Conservation (phyloP, 2,329 filamentous ascomycete genomes). For the Fulvia fulva region DNA sequence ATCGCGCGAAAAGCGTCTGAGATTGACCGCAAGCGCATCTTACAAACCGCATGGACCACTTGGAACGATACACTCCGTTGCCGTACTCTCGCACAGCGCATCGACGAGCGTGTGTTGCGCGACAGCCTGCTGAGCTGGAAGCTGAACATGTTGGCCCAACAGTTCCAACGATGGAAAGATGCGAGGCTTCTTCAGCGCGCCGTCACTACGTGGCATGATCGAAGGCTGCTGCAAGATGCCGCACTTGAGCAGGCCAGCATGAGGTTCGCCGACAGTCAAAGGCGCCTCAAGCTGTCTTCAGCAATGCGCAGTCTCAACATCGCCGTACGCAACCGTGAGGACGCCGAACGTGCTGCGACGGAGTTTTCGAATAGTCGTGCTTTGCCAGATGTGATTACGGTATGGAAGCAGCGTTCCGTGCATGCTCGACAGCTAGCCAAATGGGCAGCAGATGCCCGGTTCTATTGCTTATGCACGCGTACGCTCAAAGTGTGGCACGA, state of each 20-base stretch:
- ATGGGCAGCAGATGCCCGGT: slow-evolving; percentile 54
- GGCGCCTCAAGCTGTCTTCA: slow-evolving; percentile 24
- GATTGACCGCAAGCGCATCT: slow-evolving; percentile 50
- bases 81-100: slow-evolving; percentile 48
- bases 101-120: slow-evolving; percentile 54
- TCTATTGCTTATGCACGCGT: slow-evolving; percentile 52
- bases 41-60: slow-evolving; percentile 55
- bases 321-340: slow-evolving; percentile 30
- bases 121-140: slow-evolving; percentile 60
- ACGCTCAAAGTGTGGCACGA: slow-evolving; percentile 51
- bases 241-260: slow-evolving; percentile 17
- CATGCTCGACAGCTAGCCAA: slow-evolving; percentile 47
- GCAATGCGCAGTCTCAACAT: slow-evolving; percentile 30
- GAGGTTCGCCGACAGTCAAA: slow-evolving; percentile 27
- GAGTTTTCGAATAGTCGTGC: slow-evolving; percentile 41
- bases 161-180: slow-evolving; percentile 38
- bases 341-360: slow-evolving; percentile 36
- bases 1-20: slow-evolving; percentile 42
- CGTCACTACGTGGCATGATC: slow-evolving; percentile 17
- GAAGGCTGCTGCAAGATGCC: slow-evolving; percentile 10
- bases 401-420: slow-evolving; percentile 35
- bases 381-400: slow-evolving; percentile 36
- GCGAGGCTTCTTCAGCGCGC: slow-evolving; percentile 21
- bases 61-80: slow-evolving; percentile 61
- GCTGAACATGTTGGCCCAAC: slow-evolving; percentile 44